Evolutionary conservation across 192 early-diverging fungal species (phyloP).

Genomic region (Coemansia sp.): DNA sequence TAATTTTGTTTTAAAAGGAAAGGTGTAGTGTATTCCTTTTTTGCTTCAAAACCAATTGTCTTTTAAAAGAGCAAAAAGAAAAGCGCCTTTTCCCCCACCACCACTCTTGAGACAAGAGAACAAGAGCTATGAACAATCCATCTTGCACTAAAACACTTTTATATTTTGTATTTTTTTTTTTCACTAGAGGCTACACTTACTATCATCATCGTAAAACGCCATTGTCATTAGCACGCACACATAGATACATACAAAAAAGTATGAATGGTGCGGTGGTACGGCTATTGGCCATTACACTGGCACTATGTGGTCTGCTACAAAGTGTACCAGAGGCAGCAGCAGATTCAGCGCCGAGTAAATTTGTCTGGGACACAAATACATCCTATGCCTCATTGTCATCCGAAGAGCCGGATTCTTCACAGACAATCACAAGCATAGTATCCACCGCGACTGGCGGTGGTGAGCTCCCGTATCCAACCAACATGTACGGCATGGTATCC

Average conservation of each 20-base stretch:
- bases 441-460: not conserved
- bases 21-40: not conserved
- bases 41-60: not conserved
- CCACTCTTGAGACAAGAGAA: not conserved
- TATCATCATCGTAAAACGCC: not conserved
- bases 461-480: not conserved
- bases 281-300: not conserved
- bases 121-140: not conserved
- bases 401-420: not conserved
- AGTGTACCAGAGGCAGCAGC: not conserved
- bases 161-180: not conserved
- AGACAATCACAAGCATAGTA: not conserved
- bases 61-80: not conserved
- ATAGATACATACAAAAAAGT: too few relatives aligned
- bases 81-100: not conserved
- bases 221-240: not conserved
- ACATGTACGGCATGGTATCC: not conserved
- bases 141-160: not conserved
- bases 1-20: too few relatives aligned
- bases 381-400: not conserved
- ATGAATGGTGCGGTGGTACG: constrained; percentile 1
- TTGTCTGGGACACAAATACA: not conserved
- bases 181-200: not conserved
- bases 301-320: not conserved
- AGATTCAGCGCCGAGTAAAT: not conserved